Base-by-base conservation (phyloP, 805 yeast species). In the Debaryomyces prosopidis region DNA sequence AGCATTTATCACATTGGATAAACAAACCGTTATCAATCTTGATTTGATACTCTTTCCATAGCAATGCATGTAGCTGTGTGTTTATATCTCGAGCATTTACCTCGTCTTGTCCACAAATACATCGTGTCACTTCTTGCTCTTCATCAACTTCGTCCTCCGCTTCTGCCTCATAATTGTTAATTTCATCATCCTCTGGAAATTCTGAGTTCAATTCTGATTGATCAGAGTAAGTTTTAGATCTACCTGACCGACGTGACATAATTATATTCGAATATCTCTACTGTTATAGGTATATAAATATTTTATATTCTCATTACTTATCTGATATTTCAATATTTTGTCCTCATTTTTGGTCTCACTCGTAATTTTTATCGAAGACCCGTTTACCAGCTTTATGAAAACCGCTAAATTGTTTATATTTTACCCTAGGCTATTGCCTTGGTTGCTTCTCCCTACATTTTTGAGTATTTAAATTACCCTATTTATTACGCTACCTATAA, bases 1-100 rank as follows among this genome's bases (percentile, higher is more conserved):
- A 82, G 69, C 99, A 92, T 50, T 79, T 77, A 58, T 94, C 99
- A 75, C 95, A 87, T 58, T 87, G 94, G 53, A 87, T 87, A 59
- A 80, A 87, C 41, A 86, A 73, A 2, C 92, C 94, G 15, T 75
- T 68, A 47, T 79, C 82, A 40, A 66, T 58, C 43, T 66, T 66
- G 44, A 72, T 67, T 39, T 53, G 59, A 50, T 65, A 71, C 40
- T 71, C 75, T 15, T 51, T 53, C 31, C 37, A 43, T 23, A 72
- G 56, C 28, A 69, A 47, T 1, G 52, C 52, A 30, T 49, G 58
- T 26, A 71, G 51, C 12, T 55, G 49, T 9, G 57, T 51, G 45
- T 60, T 63, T 15, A 69, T 59, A 12, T 54, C 43, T 31, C 54
- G 50, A 1, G 58, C 23, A 44, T 55, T 57, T 15, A 72, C 52